Base-by-base conservation (phyloP, 164 flowering plant genomes). In the Vitis labrusca region DNA sequence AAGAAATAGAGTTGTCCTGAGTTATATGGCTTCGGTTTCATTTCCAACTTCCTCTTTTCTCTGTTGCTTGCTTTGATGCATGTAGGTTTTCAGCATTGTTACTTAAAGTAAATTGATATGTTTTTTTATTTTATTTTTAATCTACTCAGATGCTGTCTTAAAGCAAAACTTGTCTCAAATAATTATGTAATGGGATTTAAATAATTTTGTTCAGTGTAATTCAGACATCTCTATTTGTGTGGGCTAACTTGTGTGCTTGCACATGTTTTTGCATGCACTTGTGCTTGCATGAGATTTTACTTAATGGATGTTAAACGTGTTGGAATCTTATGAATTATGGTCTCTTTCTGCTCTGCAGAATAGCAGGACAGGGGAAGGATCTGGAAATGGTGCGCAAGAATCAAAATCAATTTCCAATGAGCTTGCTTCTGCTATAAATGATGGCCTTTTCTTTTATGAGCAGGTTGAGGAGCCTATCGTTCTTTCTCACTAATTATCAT, bases 371-470 rank as follows among this genome's bases (percentile, higher is more conserved):
- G 67, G 65, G 49, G 84, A 78, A 66, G 88, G 77, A 68, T 72
- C 79, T 66, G 78, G 68, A 71, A 50, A 71, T 76, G 79, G 76
- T 50, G 72, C 47, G 5, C 70, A 77, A 65, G 83, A 78, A 77
- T 75, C 94, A 65, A 81, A 83, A 44, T 59, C 80, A 56, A 85
- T 92, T 30, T 82, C 97, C 27, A 82, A 61, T 67, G 99, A 95
- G 81, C 91, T 81, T 79, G 98, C 95, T 68, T 85, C 92, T 71
- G 78, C 89, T 48, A 92, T 95, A 77, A 86, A 90, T 74, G 99
- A 92, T 52, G 97, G 97, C 51, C 94, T 94, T 69, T 88, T 85
- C 81, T 94, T 76, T 72, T 94, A 84, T 81, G 99, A 95, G 82
- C 98, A 95, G 96, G 99, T 95, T 71, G 57, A 50, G 37, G 11